Percentiles rank a stretch among this genome's conserved stretches.
Evolutionary conservation across 306 rosid genomes (phyloP).

Genomic region (Vigna radiata): DNA sequence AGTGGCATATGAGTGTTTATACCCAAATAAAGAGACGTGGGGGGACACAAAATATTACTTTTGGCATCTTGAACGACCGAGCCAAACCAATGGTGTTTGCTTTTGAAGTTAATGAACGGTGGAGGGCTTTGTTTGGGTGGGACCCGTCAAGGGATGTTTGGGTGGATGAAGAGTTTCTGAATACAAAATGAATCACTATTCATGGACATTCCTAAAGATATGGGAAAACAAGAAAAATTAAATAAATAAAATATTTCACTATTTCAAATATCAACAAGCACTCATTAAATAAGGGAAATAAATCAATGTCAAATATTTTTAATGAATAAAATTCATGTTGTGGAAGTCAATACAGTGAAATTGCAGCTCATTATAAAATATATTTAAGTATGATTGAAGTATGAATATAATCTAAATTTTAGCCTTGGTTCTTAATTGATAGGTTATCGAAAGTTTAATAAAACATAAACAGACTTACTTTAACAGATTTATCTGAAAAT

Average conservation of each 20-base stretch:
- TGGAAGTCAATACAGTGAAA: no score
- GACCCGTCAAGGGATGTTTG: conserved; percentile 46
- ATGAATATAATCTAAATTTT: no score
- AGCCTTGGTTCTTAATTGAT: no score
- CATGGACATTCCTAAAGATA: neutral
- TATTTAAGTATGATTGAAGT: no score
- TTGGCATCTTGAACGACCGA: conserved; percentile 62
- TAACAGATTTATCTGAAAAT: no score
- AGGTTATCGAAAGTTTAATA: no score
- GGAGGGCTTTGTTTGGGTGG: conserved; percentile 59
- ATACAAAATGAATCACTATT: neutral
- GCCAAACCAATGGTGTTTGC: conserved; percentile 41
- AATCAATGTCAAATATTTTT: no score
- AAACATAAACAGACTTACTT: no score
- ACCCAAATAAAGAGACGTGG: conserved; percentile 50
- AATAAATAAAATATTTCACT: neutral
- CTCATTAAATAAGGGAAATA: no score
- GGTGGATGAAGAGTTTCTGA: conserved; percentile 39
- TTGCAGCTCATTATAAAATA: no score
- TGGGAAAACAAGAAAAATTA: neutral
- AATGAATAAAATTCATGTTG: no score
- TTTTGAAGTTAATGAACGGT: conserved; percentile 59
- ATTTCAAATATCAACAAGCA: neutral
- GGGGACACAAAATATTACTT: conserved; percentile 53
- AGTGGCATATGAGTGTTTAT: conserved; percentile 42